Evolutionary conservation across 2,329 filamentous ascomycete species (phyloP), one percentile per base, ranked within the genome.

Genomic region (Aspergillus brunneoviolaceus): DNA sequence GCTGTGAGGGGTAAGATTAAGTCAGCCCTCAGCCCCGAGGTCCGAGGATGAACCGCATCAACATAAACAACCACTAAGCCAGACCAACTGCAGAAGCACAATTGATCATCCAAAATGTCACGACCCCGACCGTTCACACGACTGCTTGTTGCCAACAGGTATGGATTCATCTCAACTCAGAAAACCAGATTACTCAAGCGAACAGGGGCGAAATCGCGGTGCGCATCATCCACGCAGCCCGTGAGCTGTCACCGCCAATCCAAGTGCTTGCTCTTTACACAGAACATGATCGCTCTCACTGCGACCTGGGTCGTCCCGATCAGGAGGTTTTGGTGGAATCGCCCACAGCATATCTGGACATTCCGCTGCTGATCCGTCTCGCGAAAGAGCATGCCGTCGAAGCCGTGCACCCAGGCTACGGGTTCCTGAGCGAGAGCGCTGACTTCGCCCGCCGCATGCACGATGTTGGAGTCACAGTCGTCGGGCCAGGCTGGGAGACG

Each of bases 171-270:
- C 29, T 35, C 27, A 9, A 5, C 33, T 1, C 25, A 19, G 12
- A 7, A 6, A 33, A 6, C 10, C 27, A 3, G 11, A 14, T 4
- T 19, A 48, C 25, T 60, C 6, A 55, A 59, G 55, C 12, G 42
- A 48, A 19, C 9, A 86, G 85, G 75, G 87, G 86, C 58, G 87
- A 89, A 71, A 88, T 89, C 55, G 85, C 86, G 57, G 81, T 84
- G 2, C 80, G 86, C 12, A 85, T 88, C 51, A 75, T 88, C 35
- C 80, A 82, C 31, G 80, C 85, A 58, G 84, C 83, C n/a, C 78
- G 84, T 47, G 86, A 89, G 71, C 75, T 87, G 3, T 76, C 74
- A 12, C 61, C 65, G 4, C 59, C 67, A 12, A 76, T 87, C 9
- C 80, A 85, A 57, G 86, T 84, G 1, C 83, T 81, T 63, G 80